phyloP scores from a whole-genome alignment of 169 alveolate genomes.

The Perkinsus olseni region DNA sequence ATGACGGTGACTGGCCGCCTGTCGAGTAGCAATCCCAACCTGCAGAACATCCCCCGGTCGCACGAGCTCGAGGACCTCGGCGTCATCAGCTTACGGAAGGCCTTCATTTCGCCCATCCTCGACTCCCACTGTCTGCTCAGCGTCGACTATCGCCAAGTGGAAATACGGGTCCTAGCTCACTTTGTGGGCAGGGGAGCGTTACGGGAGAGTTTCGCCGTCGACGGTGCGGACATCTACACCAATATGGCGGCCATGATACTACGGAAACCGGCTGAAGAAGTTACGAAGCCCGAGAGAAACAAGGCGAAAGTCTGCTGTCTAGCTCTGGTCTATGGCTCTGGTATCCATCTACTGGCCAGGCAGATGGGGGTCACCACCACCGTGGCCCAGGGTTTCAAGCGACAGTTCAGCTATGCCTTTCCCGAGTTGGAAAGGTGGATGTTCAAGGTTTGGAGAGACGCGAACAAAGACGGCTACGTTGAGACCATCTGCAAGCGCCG shows the following conservation, averaged over 20 bases:
- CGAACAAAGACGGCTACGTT: constrained; percentile 3
- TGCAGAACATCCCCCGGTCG: constrained; percentile 42
- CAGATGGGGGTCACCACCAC: constrained; percentile 10
- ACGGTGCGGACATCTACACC: constrained; percentile 13
- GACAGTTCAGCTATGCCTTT: not conserved
- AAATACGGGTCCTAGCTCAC: constrained; percentile 23
- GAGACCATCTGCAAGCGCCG: constrained; percentile 19
- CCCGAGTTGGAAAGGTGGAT: constrained; percentile 17
- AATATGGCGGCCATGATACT: constrained; percentile 23
- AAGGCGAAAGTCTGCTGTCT: constrained; percentile 29
- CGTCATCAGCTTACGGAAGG: constrained; percentile 5
- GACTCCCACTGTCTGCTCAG: constrained; percentile 11
- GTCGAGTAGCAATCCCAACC: constrained; percentile 43
- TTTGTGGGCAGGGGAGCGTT: not conserved
- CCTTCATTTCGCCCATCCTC: constrained; percentile 11
- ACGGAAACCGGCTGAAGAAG: not conserved
- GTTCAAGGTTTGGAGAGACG: not conserved
- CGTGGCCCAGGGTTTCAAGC: constrained; percentile 8
- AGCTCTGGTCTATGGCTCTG: constrained; percentile 32
- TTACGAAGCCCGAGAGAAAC: not conserved
- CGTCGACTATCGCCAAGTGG: constrained; percentile 25
- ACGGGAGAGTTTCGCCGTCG: not conserved
- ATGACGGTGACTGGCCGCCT: constrained; percentile 53
- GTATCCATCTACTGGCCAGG: constrained; percentile 13
- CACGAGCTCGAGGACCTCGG: not conserved